A percentile compares a stretch with the other conserved stretches of the same genome.
phyloP scores from a whole-genome alignment of 371 early-diverging fungal species.

The Mucor mucedo region DNA sequence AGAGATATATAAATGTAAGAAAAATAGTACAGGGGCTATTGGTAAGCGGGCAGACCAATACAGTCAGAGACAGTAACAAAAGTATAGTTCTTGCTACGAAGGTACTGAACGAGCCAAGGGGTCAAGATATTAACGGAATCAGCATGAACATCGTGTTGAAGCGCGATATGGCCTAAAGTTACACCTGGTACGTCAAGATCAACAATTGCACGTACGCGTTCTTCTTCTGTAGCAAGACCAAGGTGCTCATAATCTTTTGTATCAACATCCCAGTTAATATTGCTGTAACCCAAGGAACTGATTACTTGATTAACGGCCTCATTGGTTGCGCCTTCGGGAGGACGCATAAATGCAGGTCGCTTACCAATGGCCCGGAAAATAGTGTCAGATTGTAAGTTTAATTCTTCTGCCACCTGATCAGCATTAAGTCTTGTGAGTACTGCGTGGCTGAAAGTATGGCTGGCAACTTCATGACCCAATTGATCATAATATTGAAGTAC shows the following conservation, averaged over 20 bases:
- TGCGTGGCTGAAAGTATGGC: constrained; percentile 31
- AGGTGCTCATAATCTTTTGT: constrained; percentile 48
- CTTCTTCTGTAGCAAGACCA: constrained; percentile 21
- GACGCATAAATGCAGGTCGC: constrained; percentile 43
- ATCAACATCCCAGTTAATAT: constrained; percentile 61
- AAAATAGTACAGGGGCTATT: background rate
- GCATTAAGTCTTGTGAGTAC: constrained; percentile 10
- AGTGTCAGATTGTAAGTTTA: constrained; percentile 27
- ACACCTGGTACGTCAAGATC: constrained; percentile 6
- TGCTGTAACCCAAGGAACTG: constrained; percentile 47
- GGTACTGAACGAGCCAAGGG: constrained; percentile 39
- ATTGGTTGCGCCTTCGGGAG: constrained; percentile 55
- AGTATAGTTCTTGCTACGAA: constrained; percentile 31
- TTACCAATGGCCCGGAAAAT: constrained; percentile 26
- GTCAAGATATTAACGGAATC: constrained; percentile 38
- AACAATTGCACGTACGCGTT: constrained; percentile 12
- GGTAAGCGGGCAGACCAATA: constrained; percentile 26
- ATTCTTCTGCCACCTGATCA: constrained; percentile 16
- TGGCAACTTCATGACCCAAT: constrained; percentile 34
- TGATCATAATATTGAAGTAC: constrained; percentile 20
- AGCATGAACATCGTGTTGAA: constrained; percentile 45
- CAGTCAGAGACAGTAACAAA: constrained; percentile 52
- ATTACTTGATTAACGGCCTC: constrained; percentile 36
- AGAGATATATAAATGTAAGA: too few relatives aligned
- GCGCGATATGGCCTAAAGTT: constrained; percentile 39